Evolutionary conservation across 1,284 basidiomycete species (phyloP), one percentile per base, ranked within the genome.

Genomic region (Blastosporella zonata): DNA sequence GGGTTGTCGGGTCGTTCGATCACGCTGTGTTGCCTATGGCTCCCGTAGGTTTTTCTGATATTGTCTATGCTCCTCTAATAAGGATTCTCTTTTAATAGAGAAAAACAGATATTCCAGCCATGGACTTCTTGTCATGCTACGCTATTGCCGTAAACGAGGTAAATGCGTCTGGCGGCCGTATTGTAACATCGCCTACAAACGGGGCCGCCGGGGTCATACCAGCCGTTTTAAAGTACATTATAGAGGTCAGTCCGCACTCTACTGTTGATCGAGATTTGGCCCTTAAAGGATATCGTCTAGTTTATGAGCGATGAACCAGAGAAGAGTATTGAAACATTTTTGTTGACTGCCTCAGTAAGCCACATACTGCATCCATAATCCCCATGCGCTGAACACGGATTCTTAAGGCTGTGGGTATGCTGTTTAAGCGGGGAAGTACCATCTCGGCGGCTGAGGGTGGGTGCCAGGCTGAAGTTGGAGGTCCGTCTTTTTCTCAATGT

Each of bases 371-470:
- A 18, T 36, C 5, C 21, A 37, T 13, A 58, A 42, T 37, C 9
- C 38, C 8, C 12, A 3, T 22, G 9, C 28, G 25, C 15, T 38
- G 22, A 34, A 9, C 15, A 22, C 22, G 3, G 10, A 6, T n/a
- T 43, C 17, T 25, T 9, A 53, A 81, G 93, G 87, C 94, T 1
- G 72, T 97, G 47, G 94, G 94, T 3, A 98, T 98, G 96, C 73
- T 98, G 15, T 97, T 96, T 76, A 98, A 98, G 66, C 82, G 95
- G 47, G 95, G 95, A 18, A 95, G 93, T 47, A 97, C 95, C 0
- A 97, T 98, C 43, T 91, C 87, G 36, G 96, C 95, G 7, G 95
- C 96, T 0, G 95, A 98, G 67, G 93, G 93, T 34, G 93, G 88
- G 17, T 91, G 88, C 63, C 89, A 91, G 64, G 88, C 88, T 18